Evolutionary conservation across 2,329 filamentous ascomycete species (phyloP).

Genomic region (Paradendryphiella salina): DNA sequence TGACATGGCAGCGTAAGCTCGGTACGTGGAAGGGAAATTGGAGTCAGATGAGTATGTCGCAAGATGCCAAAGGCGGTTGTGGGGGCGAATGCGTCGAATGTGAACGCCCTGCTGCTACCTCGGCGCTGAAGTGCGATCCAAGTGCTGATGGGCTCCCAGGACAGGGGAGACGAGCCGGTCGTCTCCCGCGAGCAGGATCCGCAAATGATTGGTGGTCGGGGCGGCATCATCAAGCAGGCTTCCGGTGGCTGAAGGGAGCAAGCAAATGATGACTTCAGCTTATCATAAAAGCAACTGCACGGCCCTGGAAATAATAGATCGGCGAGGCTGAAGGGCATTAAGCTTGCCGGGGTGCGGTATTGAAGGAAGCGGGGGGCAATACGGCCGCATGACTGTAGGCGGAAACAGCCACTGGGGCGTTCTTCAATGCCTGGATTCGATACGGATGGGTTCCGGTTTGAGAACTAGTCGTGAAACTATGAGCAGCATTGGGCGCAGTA

Average conservation of each 20-base stretch:
- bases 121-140: conserved; percentile 7
- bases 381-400: conserved; percentile 7
- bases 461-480: conserved; percentile 2
- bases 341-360: conserved; percentile 5
- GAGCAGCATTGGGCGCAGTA: neutral
- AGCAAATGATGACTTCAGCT: conserved; percentile 14
- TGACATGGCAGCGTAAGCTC: neutral
- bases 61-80: conserved; percentile 3
- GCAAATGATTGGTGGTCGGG: conserved; percentile 16
- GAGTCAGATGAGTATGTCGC: neutral
- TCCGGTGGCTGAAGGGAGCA: conserved; percentile 8
- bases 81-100: conserved; percentile 3
- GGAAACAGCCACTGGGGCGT: conserved; percentile 2
- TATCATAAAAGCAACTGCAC: conserved; percentile 7
- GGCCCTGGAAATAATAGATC: conserved; percentile 4
- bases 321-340: neutral
- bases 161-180: conserved; percentile 25
- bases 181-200: conserved; percentile 24
- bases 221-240: conserved; percentile 10
- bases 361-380: conserved; percentile 9
- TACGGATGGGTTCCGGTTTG: conserved; percentile 4
- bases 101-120: conserved; percentile 7
- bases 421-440: conserved; percentile 1
- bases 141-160: conserved; percentile 17
- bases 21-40: neutral